Evolutionary conservation across 1,284 basidiomycete genomes (phyloP), one percentile per base, ranked within the genome.

Genomic region (Ganoderma boninense): DNA sequence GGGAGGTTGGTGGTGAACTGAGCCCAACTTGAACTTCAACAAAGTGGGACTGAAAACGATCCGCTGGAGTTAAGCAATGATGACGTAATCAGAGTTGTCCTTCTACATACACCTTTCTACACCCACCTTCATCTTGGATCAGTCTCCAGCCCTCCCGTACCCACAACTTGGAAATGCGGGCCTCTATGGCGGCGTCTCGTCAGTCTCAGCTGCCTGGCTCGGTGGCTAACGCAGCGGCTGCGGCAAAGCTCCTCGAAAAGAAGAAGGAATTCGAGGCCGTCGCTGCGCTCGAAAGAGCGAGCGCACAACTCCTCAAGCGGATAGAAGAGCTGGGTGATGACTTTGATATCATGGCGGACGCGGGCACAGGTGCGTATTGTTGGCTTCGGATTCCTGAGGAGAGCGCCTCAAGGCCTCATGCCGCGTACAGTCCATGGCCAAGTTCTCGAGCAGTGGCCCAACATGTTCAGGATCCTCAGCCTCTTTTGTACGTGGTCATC

Each of bases 231-330:
- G 84, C 87, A 0, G 86, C 87, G 0, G 84, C 87, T 3, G 74
- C 82, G 2, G 83, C 87, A 14, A 90, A 90, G 73, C 84, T 93
- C 44, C 69, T 84, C 1, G 92, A 94, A 77, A 94, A 94, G 83
- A 94, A 92, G 83, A 94, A 92, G 77, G 92, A 94, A 79, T 88
- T 84, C 65, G 92, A 93, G 68, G 91, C 90, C 0, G 90, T 93
- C n/a, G 85, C 87, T 26, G 92, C 92, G 3, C 83, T 94, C 14
- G 91, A 93, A 75, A 84, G 84, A 66, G 87, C 90, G 0, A 91
- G 88, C 66, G 79, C 85, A 16, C 80, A 90, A 52, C 92, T 91
- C 77, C 82, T 92, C 18, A 87, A 89, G 77, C 87, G 92, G 14
- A 87, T 94, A 52, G 89, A 91, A 73, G 88, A 85, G 8, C 81